Percentiles rank a stretch among this genome's conserved stretches.
Conservation (phyloP, 2,329 filamentous ascomycete species). For the Dothideomycetes sp. region DNA sequence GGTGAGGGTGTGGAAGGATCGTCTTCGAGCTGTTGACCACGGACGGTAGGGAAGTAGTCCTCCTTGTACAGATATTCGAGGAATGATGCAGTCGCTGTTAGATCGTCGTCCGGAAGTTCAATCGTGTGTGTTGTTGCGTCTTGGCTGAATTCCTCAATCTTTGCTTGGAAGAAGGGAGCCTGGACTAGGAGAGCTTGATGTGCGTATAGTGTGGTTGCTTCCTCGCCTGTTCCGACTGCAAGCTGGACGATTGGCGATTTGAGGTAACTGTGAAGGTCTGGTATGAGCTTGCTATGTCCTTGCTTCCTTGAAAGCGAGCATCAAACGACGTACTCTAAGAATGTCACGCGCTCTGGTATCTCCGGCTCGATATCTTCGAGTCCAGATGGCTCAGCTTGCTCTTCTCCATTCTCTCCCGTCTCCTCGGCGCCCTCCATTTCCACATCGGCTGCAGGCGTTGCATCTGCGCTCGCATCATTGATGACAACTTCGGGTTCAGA, state of each 20-base stretch:
- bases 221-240: slow-evolving; percentile 38
- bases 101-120: slow-evolving; percentile 54
- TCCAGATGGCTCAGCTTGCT: slow-evolving; percentile 23
- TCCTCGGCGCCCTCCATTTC: slow-evolving; percentile 34
- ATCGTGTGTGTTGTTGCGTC: slow-evolving; percentile 58
- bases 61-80: slow-evolving; percentile 75
- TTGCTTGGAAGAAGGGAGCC: slow-evolving; percentile 62
- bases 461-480: slow-evolving; percentile 14
- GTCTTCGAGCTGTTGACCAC: slow-evolving; percentile 54
- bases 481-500: slow-evolving; percentile 21
- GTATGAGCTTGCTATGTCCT: slow-evolving; percentile 1
- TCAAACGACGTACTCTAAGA: slow-evolving; percentile 30
- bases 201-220: slow-evolving; percentile 56
- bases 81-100: slow-evolving; percentile 67
- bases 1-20: slow-evolving; percentile 54
- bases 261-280: slow-evolving; percentile 28
- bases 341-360: slow-evolving; percentile 28
- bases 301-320: neutral
- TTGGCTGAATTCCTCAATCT: slow-evolving; percentile 1
- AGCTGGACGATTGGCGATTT: slow-evolving; percentile 38
- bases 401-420: slow-evolving; percentile 12
- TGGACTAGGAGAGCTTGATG: slow-evolving; percentile 67
- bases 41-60: slow-evolving; percentile 68
- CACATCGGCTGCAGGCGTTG: slow-evolving; percentile 31
- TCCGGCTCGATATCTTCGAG: slow-evolving; percentile 33